These are phyloP conservation scores for Chlamydomonas incerta DNA, from an alignment of 139 green algal genomes.

Conservation along the genomic window DNA sequence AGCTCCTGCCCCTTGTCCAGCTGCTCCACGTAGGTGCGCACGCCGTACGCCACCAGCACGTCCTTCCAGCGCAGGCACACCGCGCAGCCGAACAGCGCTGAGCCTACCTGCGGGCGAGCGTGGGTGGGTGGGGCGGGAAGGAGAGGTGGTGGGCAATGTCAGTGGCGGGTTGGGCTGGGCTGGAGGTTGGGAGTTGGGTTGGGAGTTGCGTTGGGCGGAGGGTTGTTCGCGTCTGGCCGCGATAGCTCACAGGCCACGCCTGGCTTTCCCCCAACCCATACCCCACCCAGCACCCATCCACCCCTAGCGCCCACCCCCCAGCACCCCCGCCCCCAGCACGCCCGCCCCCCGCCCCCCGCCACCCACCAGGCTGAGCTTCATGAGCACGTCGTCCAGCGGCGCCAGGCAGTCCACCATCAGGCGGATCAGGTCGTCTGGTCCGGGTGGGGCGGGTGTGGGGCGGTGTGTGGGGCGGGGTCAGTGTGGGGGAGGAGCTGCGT, in stretches of 20 bases:
- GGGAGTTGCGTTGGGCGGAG: no score
- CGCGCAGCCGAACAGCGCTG: conserved; percentile 19
- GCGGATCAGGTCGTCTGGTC: conserved; percentile 31
- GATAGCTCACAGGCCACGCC: no score
- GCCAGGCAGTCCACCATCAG: conserved; percentile 8
- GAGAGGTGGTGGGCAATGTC: no score
- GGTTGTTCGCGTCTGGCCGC: no score
- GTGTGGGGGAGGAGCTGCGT: background rate
- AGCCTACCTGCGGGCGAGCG: conserved; percentile 16
- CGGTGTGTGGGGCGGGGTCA: background rate
- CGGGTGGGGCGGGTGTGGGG: background rate
- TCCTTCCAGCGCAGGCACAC: conserved; percentile 31
- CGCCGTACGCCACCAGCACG: background rate
- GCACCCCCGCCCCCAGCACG: background rate
- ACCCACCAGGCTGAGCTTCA: conserved; percentile 27
- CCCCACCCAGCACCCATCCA: no score
- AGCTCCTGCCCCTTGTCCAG: conserved; percentile 27
- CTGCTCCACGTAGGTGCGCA: background rate
- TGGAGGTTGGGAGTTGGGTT: no score
- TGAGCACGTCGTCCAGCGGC: conserved; percentile 8
- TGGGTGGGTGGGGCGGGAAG: no score
- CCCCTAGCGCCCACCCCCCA: background rate
- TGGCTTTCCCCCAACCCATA: no score
- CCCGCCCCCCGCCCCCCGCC: background rate
- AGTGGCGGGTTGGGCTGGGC: no score